These are phyloP conservation scores for Millerozyma acaciae DNA, from an alignment of 805 yeast species.

Conservation along the genomic window DNA sequence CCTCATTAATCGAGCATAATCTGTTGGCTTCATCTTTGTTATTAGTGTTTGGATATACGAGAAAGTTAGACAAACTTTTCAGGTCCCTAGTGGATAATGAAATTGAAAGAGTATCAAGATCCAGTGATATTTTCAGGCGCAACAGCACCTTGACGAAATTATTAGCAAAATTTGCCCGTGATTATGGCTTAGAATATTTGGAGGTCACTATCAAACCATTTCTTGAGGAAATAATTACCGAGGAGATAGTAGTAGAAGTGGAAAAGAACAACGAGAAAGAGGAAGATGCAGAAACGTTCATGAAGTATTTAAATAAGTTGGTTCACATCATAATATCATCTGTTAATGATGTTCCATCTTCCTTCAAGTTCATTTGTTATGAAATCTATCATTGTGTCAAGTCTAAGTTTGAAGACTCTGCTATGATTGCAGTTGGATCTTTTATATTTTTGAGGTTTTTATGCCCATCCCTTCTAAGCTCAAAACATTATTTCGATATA, in stretches of 20 bases:
- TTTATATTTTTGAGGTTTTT: conserved; percentile 79
- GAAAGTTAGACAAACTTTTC: conserved; percentile 43
- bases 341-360: conserved; percentile 57
- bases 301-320: conserved; percentile 51
- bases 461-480: conserved; percentile 89
- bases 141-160: conserved; percentile 81
- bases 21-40: conserved; percentile 64
- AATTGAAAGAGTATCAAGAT: conserved; percentile 53
- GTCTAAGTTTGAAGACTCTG: conserved; percentile 58
- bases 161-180: conserved; percentile 64
- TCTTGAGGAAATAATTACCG: conserved; percentile 46
- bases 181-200: conserved; percentile 62
- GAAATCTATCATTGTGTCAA: conserved; percentile 56
- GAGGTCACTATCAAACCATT: conserved; percentile 51
- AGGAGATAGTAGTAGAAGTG: conserved; percentile 58
- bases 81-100: conserved; percentile 57
- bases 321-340: conserved; percentile 60
- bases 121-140: conserved; percentile 72
- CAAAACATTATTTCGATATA: conserved; percentile 53
- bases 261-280: conserved; percentile 44
- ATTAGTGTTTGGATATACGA: conserved; percentile 44
- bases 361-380: conserved; percentile 67
- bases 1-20: conserved; percentile 68
- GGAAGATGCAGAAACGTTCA: conserved; percentile 43
- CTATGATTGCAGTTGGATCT: conserved; percentile 72